Percentiles rank a stretch among this genome's conserved stretches.
These are phyloP conservation scores for Inga leiocalycina DNA, from an alignment of 306 rosid species.

Conservation along the genomic window DNA sequence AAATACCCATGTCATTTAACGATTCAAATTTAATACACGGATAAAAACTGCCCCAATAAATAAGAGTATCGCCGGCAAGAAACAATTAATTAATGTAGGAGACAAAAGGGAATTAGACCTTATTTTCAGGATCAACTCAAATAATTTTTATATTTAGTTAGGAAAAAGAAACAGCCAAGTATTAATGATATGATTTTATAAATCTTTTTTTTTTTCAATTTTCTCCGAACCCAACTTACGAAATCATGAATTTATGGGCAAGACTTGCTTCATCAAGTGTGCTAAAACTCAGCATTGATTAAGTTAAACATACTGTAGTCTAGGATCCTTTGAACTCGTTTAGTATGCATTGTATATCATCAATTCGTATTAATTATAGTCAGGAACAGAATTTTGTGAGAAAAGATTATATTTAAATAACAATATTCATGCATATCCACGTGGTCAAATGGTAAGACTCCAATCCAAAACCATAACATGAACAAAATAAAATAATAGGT, in stretches of 20 bases:
- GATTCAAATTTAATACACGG: no score
- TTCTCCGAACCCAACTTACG: not conserved
- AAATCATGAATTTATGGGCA: not conserved
- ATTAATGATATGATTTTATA: no score
- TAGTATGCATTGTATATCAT: not conserved
- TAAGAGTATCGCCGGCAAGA: no score
- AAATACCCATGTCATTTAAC: no score
- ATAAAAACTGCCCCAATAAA: not conserved
- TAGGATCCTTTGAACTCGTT: not conserved
- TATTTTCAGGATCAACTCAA: not conserved
- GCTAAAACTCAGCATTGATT: not conserved
- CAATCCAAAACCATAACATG: not conserved
- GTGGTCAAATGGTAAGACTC: not conserved
- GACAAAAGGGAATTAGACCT: not conserved
- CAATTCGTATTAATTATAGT: no score
- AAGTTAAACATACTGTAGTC: not conserved
- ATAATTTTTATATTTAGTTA: no score
- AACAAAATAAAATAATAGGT: not conserved
- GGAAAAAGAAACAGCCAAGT: no score
- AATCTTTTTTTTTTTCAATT: no score
- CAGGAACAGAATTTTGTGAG: not conserved
- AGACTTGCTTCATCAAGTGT: not conserved
- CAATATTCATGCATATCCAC: not conserved
- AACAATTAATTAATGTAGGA: no score
- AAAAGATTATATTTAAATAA: not conserved